Evolutionary conservation across 148 eudicot species (phyloP).

Genomic region (Chenopodium berlandieri): DNA sequence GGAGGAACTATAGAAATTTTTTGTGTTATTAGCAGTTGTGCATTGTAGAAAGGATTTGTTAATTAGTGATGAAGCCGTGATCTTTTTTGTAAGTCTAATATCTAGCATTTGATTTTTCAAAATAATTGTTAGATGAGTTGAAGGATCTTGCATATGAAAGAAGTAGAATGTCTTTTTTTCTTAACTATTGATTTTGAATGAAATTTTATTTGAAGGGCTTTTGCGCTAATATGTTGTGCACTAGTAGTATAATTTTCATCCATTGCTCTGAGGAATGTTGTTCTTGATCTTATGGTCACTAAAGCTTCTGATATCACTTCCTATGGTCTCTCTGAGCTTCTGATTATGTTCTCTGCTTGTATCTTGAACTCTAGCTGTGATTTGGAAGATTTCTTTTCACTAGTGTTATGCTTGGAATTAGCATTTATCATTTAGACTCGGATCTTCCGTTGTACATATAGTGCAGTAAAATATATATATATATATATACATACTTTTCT

Average conservation of each 20-base stretch:
- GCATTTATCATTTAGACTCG: no score
- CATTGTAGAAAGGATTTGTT: background rate
- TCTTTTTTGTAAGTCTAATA: background rate
- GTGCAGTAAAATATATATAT: conserved; percentile 1
- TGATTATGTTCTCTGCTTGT: background rate
- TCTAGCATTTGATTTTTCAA: background rate
- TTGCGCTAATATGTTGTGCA: background rate
- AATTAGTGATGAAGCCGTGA: background rate
- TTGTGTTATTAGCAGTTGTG: background rate
- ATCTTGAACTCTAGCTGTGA: background rate
- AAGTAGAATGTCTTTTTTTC: background rate
- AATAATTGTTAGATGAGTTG: background rate
- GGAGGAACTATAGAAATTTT: background rate
- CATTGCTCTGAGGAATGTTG: background rate
- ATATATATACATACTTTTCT: background rate
- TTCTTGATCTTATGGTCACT: background rate
- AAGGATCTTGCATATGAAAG: background rate
- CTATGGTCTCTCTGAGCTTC: conserved; percentile 1
- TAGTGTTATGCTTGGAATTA: conserved; percentile 7
- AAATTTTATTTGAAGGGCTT: background rate
- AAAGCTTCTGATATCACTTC: background rate
- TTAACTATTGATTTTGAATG: background rate
- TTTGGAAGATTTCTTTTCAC: background rate
- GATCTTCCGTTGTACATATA: no score
- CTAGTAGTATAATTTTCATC: background rate